Evolutionary conservation across 2,329 filamentous ascomycete genomes (phyloP), one percentile per base, ranked within the genome.

Genomic region (Fusarium cicatricum): DNA sequence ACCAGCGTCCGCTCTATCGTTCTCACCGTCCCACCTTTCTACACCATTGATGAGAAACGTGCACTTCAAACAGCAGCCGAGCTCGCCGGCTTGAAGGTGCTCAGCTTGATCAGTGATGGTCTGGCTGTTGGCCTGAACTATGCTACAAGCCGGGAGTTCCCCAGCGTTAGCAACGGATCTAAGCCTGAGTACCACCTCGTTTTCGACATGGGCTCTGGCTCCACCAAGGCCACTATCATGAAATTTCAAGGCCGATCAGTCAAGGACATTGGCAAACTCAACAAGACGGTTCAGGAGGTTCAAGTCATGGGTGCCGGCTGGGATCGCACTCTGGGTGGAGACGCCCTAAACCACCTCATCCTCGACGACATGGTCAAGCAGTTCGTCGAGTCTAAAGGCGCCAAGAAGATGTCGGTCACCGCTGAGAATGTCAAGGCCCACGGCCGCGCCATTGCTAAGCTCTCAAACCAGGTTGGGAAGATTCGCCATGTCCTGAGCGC

Each of bases 181-280:
- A 92, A 92, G 78, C 89, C 95, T 1, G 95, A 99, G 76, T 86
- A 93, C 68, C 92, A 99, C 77, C 78, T 99, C 73, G 86, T 99
- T 26, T 99, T 95, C 71, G 95, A 99, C 72, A 98, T 99, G 93
- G 95, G 95, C 65, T 93, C 95, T 65, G 95, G 95, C 5, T 97
- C 92, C 39, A 90, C 94, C 28, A 96, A 92, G 68, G 94, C 94
- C 5, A 95, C 92, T 7, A 80, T 99, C 46, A 78, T 99, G 72
- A 90, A 88, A 69, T 97, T 99, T 78, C 93, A 97, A 75, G 90
- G 90, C 72, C 88, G 89, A 66, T 88, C 84, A 2, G 89, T 98
- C 60, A 99, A 98, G 82, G 94, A 97, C 67, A 78, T 94, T 50
- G 93, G 92, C 64, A 92, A 90, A 74, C 94, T 86, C 80, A 98